phyloP scores from a whole-genome alignment of 2,329 filamentous ascomycete species.

The Grosmannia clavigera region DNA sequence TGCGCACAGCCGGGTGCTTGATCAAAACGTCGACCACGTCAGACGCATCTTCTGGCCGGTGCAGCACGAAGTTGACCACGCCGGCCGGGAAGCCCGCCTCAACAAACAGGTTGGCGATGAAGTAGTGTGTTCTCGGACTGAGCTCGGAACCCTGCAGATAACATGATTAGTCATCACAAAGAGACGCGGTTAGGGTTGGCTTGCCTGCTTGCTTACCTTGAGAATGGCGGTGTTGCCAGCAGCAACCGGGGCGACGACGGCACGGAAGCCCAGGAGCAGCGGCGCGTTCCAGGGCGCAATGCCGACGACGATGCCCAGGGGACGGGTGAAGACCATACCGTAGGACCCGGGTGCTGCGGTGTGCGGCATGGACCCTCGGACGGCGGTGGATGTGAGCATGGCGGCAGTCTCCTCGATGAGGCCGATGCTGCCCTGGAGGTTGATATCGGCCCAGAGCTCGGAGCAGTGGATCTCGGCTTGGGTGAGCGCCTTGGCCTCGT shows the following conservation, averaged over 20 bases:
- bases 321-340: background rate
- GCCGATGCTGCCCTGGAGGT: background rate
- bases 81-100: conserved; percentile 31
- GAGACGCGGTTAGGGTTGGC: too few relatives aligned
- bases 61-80: conserved; percentile 59
- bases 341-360: background rate
- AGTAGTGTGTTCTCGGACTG: conserved; percentile 2
- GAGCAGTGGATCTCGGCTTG: background rate
- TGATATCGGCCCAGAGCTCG: background rate
- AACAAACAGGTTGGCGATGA: conserved; percentile 1
- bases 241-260: conserved; percentile 54
- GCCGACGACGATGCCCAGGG: conserved; percentile 58
- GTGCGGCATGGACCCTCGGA: background rate
- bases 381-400: background rate
- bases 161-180: background rate
- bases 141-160: conserved; percentile 3
- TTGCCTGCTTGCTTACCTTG: conserved; percentile 32
- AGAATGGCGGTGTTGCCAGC: conserved; percentile 69
- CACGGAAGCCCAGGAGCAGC: conserved; percentile 39
- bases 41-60: conserved; percentile 52
- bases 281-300: conserved; percentile 69
- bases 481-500: background rate
- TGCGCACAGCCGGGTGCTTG: conserved; percentile 53
- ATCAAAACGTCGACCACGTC: conserved; percentile 57
- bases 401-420: background rate